These are phyloP conservation scores for Lasiodiplodia hormozganensis DNA, from an alignment of 2,329 filamentous ascomycete genomes.

Conservation along the genomic window DNA sequence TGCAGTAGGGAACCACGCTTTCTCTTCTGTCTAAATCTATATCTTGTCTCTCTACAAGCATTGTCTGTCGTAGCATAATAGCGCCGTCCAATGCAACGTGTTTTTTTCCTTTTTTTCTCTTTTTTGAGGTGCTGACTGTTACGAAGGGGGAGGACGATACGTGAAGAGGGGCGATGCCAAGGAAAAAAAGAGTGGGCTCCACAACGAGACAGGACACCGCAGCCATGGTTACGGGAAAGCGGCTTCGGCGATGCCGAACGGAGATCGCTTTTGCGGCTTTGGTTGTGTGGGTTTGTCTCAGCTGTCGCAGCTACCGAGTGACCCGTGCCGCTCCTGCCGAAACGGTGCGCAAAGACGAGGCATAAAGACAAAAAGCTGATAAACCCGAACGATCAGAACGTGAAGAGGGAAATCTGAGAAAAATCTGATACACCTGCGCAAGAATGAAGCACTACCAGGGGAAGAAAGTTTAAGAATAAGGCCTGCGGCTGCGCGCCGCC, in stretches of 20 bases:
- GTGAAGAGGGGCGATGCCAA: neutral
- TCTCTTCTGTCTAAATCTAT: neutral
- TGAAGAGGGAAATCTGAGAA: neutral
- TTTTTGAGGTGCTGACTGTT: neutral
- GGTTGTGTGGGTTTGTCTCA: constrained; percentile 3
- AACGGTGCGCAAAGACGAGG: neutral
- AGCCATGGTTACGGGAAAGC: constrained; percentile 11
- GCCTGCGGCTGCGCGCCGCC: neutral
- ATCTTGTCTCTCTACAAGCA: neutral
- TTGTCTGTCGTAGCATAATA: too few relatives aligned
- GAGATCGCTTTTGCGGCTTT: neutral
- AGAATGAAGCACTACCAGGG: neutral
- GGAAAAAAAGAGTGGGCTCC: neutral
- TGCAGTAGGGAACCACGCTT: neutral
- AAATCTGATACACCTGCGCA: constrained; percentile 3
- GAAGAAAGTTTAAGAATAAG: too few relatives aligned
- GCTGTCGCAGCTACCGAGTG: constrained; percentile 13
- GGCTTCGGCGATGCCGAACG: constrained; percentile 21
- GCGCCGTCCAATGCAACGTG: neutral
- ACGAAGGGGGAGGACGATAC: neutral
- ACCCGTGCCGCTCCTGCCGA: constrained; percentile 18
- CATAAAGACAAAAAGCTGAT: neutral
- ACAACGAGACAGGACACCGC: constrained; percentile 3
- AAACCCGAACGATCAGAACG: neutral
- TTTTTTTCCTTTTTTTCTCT: neutral